Evolutionary conservation across 495 filamentous ascomycete genomes (phyloP).

Genomic region (Bombardia bombarda): DNA sequence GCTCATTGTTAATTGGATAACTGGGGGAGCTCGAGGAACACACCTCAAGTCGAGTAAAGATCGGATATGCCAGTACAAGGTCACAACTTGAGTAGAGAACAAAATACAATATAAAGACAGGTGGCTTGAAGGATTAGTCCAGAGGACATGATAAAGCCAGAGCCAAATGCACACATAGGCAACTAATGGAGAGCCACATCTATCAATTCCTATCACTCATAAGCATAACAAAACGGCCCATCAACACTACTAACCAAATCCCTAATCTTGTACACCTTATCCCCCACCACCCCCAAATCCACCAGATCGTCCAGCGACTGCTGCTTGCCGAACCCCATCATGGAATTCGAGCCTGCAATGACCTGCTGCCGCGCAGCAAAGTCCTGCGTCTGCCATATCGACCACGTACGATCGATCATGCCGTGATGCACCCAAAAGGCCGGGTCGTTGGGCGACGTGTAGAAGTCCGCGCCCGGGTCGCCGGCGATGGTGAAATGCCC

Average conservation of each 20-base stretch:
- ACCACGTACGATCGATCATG: slow-evolving; percentile 60
- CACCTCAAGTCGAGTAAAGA: no score
- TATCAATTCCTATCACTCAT: no score
- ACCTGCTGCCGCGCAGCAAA: slow-evolving; percentile 21
- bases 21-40: no score
- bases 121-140: no score
- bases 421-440: slow-evolving; percentile 61
- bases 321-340: slow-evolving; percentile 25
- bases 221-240: slow-evolving; percentile 45
- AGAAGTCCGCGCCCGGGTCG: slow-evolving; percentile 40
- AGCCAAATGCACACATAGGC: no score
- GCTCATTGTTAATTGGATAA: no score
- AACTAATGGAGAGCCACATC: no score
- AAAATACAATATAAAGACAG: no score
- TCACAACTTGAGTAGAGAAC: no score
- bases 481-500: slow-evolving; percentile 37
- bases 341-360: slow-evolving; percentile 31
- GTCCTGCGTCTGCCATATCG: slow-evolving; percentile 55
- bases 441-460: slow-evolving; percentile 56
- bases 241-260: slow-evolving; percentile 37
- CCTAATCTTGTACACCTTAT: slow-evolving; percentile 32
- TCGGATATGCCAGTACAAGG: no score
- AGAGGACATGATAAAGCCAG: no score
- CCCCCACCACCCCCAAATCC: slow-evolving; percentile 32
- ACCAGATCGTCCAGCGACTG: slow-evolving; percentile 35